Evolutionary conservation across 768 basidiomycete genomes (phyloP).

Genomic region (Psilocybe subaeruginosa): DNA sequence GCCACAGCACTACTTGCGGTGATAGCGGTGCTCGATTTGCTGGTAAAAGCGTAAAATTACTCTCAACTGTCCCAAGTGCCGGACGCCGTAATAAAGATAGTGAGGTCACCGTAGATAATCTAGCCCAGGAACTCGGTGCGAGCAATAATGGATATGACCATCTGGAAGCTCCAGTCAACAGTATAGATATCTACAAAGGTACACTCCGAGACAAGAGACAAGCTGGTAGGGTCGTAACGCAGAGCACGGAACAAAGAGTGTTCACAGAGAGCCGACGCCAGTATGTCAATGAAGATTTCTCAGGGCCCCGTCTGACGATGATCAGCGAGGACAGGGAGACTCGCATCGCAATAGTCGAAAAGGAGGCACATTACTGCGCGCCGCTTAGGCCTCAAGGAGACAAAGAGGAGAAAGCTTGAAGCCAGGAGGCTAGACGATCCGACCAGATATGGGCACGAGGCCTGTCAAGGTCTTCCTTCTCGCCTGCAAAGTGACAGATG

Average conservation of each 20-base stretch:
- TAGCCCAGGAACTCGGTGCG: not conserved
- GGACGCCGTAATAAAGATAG: not conserved
- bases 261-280: not conserved
- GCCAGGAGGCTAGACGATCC: not conserved
- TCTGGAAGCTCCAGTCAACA: not conserved
- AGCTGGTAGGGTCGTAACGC: not conserved
- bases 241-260: not conserved
- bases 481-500: conserved; percentile 8
- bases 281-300: conserved; percentile 3
- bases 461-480: conserved; percentile 11
- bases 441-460: conserved; percentile 10
- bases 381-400: conserved; percentile 2
- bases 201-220: not conserved
- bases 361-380: not conserved
- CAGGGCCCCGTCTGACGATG: conserved; percentile 4
- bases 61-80: not conserved
- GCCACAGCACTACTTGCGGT: not conserved
- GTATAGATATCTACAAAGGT: not conserved
- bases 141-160: not conserved
- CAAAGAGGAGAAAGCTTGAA: conserved; percentile 3
- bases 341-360: not conserved
- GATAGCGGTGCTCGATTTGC: conserved; percentile 9
- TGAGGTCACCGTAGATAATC: not conserved
- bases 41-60: conserved; percentile 6
- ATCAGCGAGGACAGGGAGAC: conserved; percentile 3